Evolutionary conservation across 768 basidiomycete genomes (phyloP), one percentile per base, ranked within the genome.

Genomic region (Macrolepiota albuminosa): DNA sequence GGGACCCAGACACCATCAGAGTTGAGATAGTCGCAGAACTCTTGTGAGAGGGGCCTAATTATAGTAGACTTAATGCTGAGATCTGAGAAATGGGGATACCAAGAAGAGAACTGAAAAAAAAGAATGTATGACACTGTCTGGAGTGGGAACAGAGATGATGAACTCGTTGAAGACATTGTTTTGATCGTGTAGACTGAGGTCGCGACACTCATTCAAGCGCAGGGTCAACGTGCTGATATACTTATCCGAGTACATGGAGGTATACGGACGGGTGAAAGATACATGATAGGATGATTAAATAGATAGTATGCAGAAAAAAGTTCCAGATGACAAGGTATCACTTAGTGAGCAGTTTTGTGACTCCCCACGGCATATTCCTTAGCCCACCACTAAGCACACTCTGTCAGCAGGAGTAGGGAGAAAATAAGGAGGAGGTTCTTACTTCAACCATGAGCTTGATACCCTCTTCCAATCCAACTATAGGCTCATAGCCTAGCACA

Each of bases 401-500:
- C 26, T 42, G 8, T 54, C 58, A 51, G 51, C 46, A 7, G 31
- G 16, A 46, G 40, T 29, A 54, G 39, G 55, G 34, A 16, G 16
- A 26, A 42, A 14, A 14, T 11, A n/a, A 21, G 18, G 42, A 31
- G 52, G 26, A 39, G n/a, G 24, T 8, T 24, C 87, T 59, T 64
- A 90, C 91, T 71, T 88, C 87, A 3, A 93, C 82, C 72, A 86
- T 90, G 63, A 79, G 79, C 74, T 83, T 81, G 53, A 97, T 81
- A 31, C 95, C 97, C 63, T 98, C 95, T 66, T 93, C 87, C 13
- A 98, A 65, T 2, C 94, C 89, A 6, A 96, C 86, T 59, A 91
- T 75, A 0, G 97, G 97, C 71, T 95, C 93, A 73, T 99, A 99
- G 1, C 94, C 95, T 45, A 99, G 77, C 61, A 98, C 82, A 60